phyloP scores from a whole-genome alignment of 108 stramenopile genomes.

The Cyclostephanos tholiformis region DNA sequence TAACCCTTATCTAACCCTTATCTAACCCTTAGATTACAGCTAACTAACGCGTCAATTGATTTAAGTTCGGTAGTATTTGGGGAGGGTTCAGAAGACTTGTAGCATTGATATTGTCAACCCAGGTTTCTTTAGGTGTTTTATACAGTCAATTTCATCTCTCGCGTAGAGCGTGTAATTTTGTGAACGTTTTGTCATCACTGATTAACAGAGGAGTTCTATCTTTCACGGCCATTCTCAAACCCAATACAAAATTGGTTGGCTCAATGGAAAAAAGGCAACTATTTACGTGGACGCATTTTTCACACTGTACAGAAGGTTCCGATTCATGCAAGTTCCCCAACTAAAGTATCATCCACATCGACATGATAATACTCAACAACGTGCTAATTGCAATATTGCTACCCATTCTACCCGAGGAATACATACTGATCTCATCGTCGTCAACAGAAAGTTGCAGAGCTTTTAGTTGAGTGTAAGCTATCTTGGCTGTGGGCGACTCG shows the following conservation, averaged over 20 bases:
- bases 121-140: no score
- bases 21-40: no score
- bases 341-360: not conserved
- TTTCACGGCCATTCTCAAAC: not conserved
- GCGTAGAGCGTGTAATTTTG: not conserved
- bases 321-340: not conserved
- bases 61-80: no score
- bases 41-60: no score
- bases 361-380: not conserved
- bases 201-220: not conserved
- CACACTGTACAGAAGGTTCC: not conserved
- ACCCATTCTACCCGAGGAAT: slow-evolving; percentile 2
- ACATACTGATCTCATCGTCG: not conserved
- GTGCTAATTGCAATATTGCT: not conserved
- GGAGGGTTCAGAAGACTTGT: no score
- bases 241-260: not conserved
- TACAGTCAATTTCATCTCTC: not conserved
- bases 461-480: not conserved
- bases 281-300: not conserved
- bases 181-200: not conserved
- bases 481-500: not conserved
- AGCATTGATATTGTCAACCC: no score
- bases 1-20: no score
- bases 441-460: not conserved
- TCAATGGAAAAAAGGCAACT: not conserved